Conservation (phyloP, 1,284 basidiomycete genomes). For the Irpex sp. region DNA sequence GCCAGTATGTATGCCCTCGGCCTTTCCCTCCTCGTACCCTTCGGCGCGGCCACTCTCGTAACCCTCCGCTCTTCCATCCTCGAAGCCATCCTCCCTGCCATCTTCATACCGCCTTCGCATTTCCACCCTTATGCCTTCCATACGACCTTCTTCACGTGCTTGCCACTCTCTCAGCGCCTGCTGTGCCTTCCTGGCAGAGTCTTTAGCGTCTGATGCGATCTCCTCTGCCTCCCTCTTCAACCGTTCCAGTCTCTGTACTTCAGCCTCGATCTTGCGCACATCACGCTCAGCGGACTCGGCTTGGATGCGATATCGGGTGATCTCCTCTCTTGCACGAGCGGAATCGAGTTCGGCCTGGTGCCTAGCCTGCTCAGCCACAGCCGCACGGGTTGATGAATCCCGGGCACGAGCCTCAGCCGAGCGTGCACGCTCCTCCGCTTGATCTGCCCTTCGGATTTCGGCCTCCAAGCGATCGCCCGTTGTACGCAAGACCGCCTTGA, state of each 20-base stretch:
- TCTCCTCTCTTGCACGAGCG: conserved; percentile 45
- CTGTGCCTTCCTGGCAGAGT: conserved; percentile 43
- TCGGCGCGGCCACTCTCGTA: conserved; percentile 31
- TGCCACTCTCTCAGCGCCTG: conserved; percentile 44
- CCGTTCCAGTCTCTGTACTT: conserved; percentile 39
- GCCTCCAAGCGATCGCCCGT: conserved; percentile 54
- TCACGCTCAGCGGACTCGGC: conserved; percentile 49
- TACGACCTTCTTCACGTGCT: conserved; percentile 42
- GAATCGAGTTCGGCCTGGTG: conserved; percentile 44
- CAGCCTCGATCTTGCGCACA: conserved; percentile 38
- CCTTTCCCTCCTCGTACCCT: conserved; percentile 41
- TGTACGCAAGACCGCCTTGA: conserved; percentile 51
- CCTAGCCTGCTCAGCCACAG: conserved; percentile 42
- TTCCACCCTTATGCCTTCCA: conserved; percentile 38
- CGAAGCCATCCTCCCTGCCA: conserved; percentile 40
- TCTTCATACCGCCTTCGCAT: conserved; percentile 36
- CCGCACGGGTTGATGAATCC: conserved; percentile 36
- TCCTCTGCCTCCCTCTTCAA: conserved; percentile 47
- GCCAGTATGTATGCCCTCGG: conserved; percentile 44
- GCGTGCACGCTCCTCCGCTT: conserved; percentile 48
- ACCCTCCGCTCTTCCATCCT: conserved; percentile 36
- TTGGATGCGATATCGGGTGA: conserved; percentile 43
- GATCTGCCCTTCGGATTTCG: conserved; percentile 51
- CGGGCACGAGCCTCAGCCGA: conserved; percentile 47
- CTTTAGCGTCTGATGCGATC: conserved; percentile 43